phyloP scores from a whole-genome alignment of 345 rosid genomes.

The Euphorbia peplus region DNA sequence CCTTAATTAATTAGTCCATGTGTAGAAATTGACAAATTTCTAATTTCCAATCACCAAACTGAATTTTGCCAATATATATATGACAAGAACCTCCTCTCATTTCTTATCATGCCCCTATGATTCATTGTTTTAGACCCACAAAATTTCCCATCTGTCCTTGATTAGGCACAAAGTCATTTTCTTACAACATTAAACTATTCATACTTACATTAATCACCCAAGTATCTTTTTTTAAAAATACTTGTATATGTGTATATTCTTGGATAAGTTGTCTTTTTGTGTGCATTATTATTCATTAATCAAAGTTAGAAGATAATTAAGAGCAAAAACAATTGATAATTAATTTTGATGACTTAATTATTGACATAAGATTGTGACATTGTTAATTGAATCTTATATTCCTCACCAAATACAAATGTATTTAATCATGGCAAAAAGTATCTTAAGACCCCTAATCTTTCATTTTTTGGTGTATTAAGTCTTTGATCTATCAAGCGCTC shows the following conservation, averaged over 20 bases:
- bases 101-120: slow-evolving; percentile 8
- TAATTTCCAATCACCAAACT: background rate
- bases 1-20: background rate
- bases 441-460: too few relatives aligned
- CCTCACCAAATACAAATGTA: too few relatives aligned
- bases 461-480: too few relatives aligned
- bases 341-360: too few relatives aligned
- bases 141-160: background rate
- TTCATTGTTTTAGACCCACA: slow-evolving; percentile 12
- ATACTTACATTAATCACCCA: background rate
- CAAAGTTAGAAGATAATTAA: too few relatives aligned
- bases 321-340: too few relatives aligned
- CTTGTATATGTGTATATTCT: too few relatives aligned
- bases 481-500: too few relatives aligned
- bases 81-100: background rate
- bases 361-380: too few relatives aligned
- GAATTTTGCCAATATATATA: background rate
- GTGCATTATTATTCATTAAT: background rate
- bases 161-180: slow-evolving; percentile 7
- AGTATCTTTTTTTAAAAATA: background rate
- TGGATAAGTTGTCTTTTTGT: background rate
- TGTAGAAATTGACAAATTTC: background rate
- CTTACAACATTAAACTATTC: background rate
- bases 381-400: too few relatives aligned
- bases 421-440: too few relatives aligned